Evolutionary conservation across 495 filamentous ascomycete species (phyloP), one percentile per base, ranked within the genome.

Genomic region (Tuber calosporum): DNA sequence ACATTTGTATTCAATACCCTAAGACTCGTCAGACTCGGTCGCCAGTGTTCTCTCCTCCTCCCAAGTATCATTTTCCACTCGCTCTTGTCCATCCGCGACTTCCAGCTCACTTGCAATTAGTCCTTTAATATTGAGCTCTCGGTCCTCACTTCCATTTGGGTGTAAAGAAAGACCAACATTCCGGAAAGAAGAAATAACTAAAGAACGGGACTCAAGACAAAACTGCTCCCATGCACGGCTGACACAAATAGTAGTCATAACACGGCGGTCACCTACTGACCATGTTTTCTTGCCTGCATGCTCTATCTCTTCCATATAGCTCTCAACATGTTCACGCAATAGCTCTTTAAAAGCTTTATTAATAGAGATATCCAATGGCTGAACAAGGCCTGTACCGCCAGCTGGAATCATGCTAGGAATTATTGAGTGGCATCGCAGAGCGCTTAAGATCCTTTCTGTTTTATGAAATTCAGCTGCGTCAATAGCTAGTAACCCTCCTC

Each of bases 391-490:
- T 1, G 68, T 69, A 40, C 6, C 40, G 30, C 68, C 39, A 69
- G 36, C 4, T 30, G 2, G 68, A 19, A 69, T 69, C 42, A 69
- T 39, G n/a, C 36, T 39, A 11, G 17, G 68, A 37, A 41, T 40
- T 39, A 40, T 40, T 13, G 26, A 26, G 19, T 36, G 9, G 17
- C 13, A 4, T 15, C n/a, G 26, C 22, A 69, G 22, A 8, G 9
- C 13, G 2, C 8, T 36, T 42, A 69, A 69, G 38, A 69, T 41
- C 30, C 11, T 41, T 15, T 37, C 36, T 37, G 30, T 69, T 40
- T 37, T 69, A n/a, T 69, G 68, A 40, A 40, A 69, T 9, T 37
- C 68, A 39, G 68, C 68, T 69, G 68, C 68, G 42, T 69, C 68
- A 41, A 42, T 37, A 37, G 15, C 26, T 34, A 38, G 19, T n/a